Base-by-base conservation (phyloP, 257 asterid species). In the Asclepias syriaca region DNA sequence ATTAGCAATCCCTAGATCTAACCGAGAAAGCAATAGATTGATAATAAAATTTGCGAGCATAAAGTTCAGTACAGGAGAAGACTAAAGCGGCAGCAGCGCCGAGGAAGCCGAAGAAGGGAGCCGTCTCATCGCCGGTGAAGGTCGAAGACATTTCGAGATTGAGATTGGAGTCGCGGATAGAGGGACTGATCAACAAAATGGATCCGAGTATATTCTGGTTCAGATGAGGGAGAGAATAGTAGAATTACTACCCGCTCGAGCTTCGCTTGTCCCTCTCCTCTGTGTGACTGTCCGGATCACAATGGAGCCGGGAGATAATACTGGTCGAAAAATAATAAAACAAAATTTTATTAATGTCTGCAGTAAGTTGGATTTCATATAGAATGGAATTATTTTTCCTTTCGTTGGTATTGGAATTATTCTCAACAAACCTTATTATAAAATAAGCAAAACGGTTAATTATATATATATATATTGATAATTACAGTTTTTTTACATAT, bases 71-170 rank as follows among this genome's bases (percentile, higher is more conserved):
- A 89, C 96, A 89, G 78, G 93, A 89, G 80, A 89, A 89, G 72
- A 89, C 93, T 66, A 89, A 80, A 51, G 96, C 92, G 18, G 91
- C 89, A 6, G 90, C 96, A 54, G 93, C 95, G 74, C 91, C 95
- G 59, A 89, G 90, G 85, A 89, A 89, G 75, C 96, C 96, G 75
- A 89, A 87, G 83, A 89, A 87, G 69, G 96, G 93, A 51, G 93
- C 93, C 72, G 93, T 87, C 72, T 87, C 93, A 83, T 89, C 93
- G 66, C 93, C 91, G 82, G 87, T 85, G 84, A 89, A 87, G 43
- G 77, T 70, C 48, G 96, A 80, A 51, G 88, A 77, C 90, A 85
- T 89, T 49, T 51, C 49, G 50, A 65, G 72, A 51, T 50, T 51
- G 66, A 65, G 72, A 51, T 50, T 37, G 60, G 77, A 74, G 68